Evolutionary conservation across 495 filamentous ascomycete genomes (phyloP).

Genomic region (Penicillium canariense): DNA sequence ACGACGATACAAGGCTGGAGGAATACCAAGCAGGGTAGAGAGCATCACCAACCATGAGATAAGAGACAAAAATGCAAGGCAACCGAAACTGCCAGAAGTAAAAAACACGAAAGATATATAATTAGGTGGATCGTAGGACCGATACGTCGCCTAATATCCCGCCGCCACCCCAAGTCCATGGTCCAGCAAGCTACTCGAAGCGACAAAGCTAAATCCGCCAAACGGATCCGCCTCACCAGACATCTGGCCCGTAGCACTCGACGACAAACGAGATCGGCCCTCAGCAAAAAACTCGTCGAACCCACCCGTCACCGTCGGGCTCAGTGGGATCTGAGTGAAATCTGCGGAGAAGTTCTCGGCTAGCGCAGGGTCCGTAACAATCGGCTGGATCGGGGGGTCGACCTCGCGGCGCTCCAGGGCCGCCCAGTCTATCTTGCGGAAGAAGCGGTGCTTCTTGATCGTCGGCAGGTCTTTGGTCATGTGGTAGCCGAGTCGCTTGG

Average conservation of each 20-base stretch:
- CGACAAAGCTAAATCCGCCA: slow-evolving; percentile 95
- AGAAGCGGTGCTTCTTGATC: slow-evolving; percentile 94
- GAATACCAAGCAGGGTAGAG: background rate
- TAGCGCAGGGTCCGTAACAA: slow-evolving; percentile 90
- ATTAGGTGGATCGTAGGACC: background rate
- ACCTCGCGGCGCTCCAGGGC: slow-evolving; percentile 73
- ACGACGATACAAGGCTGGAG: background rate
- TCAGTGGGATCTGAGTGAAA: slow-evolving; percentile 82
- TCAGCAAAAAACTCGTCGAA: slow-evolving; percentile 38
- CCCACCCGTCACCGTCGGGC: slow-evolving; percentile 55
- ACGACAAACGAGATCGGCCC: slow-evolving; percentile 18
- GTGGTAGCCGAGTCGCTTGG: slow-evolving; percentile 79
- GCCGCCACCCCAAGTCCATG: slow-evolving; percentile 37
- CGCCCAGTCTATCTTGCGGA: slow-evolving; percentile 93
- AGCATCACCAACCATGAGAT: background rate
- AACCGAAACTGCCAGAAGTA: background rate
- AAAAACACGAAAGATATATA: background rate
- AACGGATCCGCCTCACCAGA: slow-evolving; percentile 67
- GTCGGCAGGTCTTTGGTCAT: slow-evolving; percentile 82
- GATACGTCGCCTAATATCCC: slow-evolving; percentile 19
- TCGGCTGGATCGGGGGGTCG: slow-evolving; percentile 80
- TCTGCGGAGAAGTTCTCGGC: slow-evolving; percentile 91
- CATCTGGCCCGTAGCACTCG: slow-evolving; percentile 13
- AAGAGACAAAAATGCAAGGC: background rate
- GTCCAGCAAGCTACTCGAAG: slow-evolving; percentile 80